Evolutionary conservation across 2,329 filamentous ascomycete species (phyloP).

Genomic region (Pestalotiopsis sp.): DNA sequence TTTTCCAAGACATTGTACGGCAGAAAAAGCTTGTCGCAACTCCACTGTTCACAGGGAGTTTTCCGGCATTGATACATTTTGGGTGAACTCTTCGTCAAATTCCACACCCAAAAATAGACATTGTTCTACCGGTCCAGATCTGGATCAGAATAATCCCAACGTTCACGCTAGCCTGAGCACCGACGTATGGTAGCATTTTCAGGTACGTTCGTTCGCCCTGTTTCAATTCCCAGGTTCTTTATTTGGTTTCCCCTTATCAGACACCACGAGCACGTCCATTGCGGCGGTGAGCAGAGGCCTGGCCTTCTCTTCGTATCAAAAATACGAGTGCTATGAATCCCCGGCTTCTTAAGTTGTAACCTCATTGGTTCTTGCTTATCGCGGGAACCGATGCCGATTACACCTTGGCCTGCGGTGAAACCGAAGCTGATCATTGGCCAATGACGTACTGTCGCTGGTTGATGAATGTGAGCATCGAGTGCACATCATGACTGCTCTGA

Average conservation of each 20-base stretch:
- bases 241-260: slow-evolving; percentile 3
- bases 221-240: not conserved
- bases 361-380: not conserved
- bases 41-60: not conserved
- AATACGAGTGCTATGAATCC: not conserved
- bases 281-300: not conserved
- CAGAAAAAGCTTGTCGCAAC: not conserved
- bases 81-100: too few relatives aligned
- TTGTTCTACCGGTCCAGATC: not conserved
- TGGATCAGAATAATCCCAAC: not conserved
- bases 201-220: not conserved
- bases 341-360: not conserved
- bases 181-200: not conserved
- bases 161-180: not conserved
- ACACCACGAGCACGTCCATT: not conserved
- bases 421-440: not conserved
- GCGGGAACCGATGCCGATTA: not conserved
- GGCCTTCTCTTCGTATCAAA: not conserved
- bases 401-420: not conserved
- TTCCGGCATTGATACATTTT: not conserved
- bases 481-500: not conserved
- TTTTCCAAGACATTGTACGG: not conserved
- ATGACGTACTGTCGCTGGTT: not conserved
- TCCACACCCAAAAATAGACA: not conserved
- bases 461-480: not conserved